Conservation (phyloP, 176 grass and related monocot genomes). For the Canna indica region DNA sequence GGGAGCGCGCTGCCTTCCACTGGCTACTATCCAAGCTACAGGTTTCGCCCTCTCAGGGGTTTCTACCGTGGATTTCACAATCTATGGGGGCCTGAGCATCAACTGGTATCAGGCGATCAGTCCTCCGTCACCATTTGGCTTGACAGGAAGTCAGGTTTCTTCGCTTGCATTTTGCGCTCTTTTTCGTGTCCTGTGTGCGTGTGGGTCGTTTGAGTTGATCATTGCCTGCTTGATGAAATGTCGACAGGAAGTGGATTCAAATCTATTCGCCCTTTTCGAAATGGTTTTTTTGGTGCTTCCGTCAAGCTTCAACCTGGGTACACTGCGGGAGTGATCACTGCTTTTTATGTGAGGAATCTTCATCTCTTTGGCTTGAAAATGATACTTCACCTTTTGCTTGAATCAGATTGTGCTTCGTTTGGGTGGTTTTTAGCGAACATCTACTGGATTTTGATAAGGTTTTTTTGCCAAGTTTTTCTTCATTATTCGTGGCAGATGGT, state of each 20-base stretch:
- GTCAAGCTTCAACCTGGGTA: constrained; percentile 53
- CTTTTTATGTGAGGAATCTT: constrained; percentile 39
- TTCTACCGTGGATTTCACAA: constrained; percentile 41
- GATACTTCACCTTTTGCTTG: no score
- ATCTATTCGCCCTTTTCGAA: constrained; percentile 35
- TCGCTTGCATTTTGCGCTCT: not conserved
- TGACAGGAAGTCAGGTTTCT: constrained; percentile 34
- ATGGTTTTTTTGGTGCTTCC: constrained; percentile 44
- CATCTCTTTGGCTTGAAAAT: not conserved
- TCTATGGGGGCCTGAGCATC: constrained; percentile 58
- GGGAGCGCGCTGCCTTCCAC: constrained; percentile 33
- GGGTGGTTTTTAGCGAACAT: no score
- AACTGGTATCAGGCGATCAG: constrained; percentile 25
- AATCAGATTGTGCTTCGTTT: no score
- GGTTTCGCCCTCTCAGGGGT: constrained; percentile 6
- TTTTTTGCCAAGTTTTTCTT: no score
- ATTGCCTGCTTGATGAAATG: not conserved
- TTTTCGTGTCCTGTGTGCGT: not conserved
- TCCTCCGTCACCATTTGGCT: constrained; percentile 44
- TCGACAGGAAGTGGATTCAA: constrained; percentile 51
- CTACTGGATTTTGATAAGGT: no score
- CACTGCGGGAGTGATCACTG: constrained; percentile 67
- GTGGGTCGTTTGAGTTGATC: no score
- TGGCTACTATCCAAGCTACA: constrained; percentile 47
- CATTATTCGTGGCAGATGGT: no score